phyloP scores from a whole-genome alignment of 352 stramenopile genomes.

The Globisporangium canariense region DNA sequence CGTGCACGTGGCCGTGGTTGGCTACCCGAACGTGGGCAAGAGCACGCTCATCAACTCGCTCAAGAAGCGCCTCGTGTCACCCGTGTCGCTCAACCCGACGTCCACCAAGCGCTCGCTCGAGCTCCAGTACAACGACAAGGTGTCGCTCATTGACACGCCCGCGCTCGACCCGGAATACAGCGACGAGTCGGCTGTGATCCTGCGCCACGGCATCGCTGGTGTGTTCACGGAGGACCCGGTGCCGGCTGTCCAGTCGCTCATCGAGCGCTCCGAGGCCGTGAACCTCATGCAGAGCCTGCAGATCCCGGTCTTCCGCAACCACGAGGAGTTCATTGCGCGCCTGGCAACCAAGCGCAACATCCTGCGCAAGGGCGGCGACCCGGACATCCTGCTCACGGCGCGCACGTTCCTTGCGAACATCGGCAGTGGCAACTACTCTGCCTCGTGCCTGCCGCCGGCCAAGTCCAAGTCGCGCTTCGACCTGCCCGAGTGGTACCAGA shows the following conservation, averaged over 20 bases:
- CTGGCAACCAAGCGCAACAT: conserved; percentile 92
- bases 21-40: conserved; percentile 97
- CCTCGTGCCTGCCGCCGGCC: conserved; percentile 57
- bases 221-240: conserved; percentile 95
- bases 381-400: conserved; percentile 93
- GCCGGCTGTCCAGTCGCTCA: conserved; percentile 87
- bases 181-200: conserved; percentile 74
- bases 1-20: conserved; percentile 95
- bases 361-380: conserved; percentile 95
- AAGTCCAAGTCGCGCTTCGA: conserved; percentile 87
- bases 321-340: conserved; percentile 95
- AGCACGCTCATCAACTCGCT: conserved; percentile 95
- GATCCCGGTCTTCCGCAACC: conserved; percentile 91
- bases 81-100: conserved; percentile 46
- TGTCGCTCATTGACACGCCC: conserved; percentile 96
- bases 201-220: conserved; percentile 94
- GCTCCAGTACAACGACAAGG: conserved; percentile 95
- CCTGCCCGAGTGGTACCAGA: conserved; percentile 59
- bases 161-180: conserved; percentile 96
- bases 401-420: conserved; percentile 82
- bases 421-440: conserved; percentile 53
- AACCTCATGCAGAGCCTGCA: conserved; percentile 97
- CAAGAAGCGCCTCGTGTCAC: conserved; percentile 66
- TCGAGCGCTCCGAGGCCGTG: conserved; percentile 88
- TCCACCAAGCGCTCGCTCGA: conserved; percentile 86